Conservation (phyloP, 2,329 filamentous ascomycete species). For the Escovopsis sp. region DNA sequence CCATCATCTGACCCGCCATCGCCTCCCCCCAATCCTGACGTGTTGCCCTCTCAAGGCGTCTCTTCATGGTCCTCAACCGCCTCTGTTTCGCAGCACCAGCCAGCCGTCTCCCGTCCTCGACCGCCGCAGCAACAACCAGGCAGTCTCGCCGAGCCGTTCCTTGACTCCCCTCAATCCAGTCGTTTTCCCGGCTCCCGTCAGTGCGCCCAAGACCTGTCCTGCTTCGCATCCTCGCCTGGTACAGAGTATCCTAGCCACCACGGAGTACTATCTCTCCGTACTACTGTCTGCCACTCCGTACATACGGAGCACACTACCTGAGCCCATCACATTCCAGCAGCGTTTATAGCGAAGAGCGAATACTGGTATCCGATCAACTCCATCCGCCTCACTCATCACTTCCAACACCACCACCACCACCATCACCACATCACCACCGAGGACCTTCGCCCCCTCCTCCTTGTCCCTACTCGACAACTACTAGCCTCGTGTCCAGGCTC, state of each 20-base stretch:
- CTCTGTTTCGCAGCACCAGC: too few species aligned
- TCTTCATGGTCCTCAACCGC: conserved; percentile 9
- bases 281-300: not conserved
- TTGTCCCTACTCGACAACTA: not conserved
- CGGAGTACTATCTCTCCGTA: not conserved
- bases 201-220: not conserved
- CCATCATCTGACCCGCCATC: conserved; percentile 8
- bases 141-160: conserved; percentile 1
- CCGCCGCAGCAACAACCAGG: conserved; percentile 3
- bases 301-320: not conserved
- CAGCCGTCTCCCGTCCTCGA: conserved; percentile 4
- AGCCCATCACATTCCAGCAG: too few species aligned
- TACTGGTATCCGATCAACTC: not conserved
- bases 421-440: not conserved
- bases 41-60: conserved; percentile 10
- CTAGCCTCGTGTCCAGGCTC: not conserved
- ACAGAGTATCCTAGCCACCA: too few species aligned
- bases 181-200: not conserved
- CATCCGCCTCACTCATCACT: conserved; percentile 1
- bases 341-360: too few species aligned
- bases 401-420: not conserved
- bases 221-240: not conserved
- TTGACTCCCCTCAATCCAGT: not conserved
- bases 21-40: conserved; percentile 8
- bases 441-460: not conserved